These are phyloP conservation scores for Falciphora oryzae DNA, from an alignment of 2,329 filamentous ascomycete genomes.

Conservation along the genomic window DNA sequence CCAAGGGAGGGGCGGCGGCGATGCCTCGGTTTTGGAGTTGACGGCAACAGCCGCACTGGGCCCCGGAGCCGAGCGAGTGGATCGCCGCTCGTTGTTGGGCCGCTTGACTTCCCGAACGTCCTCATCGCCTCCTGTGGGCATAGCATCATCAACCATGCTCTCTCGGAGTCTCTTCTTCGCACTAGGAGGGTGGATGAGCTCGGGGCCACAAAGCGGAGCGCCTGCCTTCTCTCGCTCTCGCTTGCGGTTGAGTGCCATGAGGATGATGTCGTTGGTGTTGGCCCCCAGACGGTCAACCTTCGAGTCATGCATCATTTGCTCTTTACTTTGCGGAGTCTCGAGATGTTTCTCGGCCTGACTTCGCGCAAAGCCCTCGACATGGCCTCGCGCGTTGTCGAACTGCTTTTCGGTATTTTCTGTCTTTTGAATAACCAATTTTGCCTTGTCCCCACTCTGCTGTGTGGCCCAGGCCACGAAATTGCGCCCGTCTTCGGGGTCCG, in stretches of 20 bases:
- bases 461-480: constrained; percentile 7
- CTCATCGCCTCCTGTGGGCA: not conserved
- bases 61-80: not conserved
- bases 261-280: not conserved
- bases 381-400: not conserved
- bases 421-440: not conserved
- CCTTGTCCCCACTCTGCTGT: not conserved
- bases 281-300: not conserved
- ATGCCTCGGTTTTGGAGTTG: not conserved
- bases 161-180: not conserved
- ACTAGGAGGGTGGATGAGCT: not conserved
- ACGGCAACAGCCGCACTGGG: not conserved
- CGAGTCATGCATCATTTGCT: not conserved
- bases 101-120: not conserved
- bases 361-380: not conserved
- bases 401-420: not conserved
- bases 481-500: constrained; percentile 1
- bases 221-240: not conserved
- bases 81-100: not conserved
- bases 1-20: constrained; percentile 33
- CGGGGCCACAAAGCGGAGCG: no score
- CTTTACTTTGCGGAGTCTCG: not conserved
- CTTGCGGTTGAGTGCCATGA: not conserved
- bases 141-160: not conserved
- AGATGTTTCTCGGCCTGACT: not conserved